Evolutionary conservation across 2,329 filamentous ascomycete species (phyloP).

Genomic region (Thelonectria olida): DNA sequence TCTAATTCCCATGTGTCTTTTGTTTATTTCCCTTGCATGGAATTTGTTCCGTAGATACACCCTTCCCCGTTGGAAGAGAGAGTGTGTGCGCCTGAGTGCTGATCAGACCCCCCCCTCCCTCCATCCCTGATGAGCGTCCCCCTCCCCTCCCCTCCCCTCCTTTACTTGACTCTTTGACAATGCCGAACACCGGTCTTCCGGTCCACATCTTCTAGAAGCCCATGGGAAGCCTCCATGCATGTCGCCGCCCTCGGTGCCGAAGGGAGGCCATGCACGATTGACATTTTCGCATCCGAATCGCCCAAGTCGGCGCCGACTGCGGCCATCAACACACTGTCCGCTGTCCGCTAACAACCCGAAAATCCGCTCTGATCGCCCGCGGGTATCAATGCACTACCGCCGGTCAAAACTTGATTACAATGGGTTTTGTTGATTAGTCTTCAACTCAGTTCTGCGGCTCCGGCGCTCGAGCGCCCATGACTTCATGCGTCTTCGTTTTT

Average conservation of each 20-base stretch:
- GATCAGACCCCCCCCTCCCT: background rate
- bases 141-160: too few relatives aligned
- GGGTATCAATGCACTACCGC: background rate
- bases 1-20: too few relatives aligned
- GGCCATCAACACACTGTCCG: background rate
- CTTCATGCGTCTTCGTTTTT: background rate
- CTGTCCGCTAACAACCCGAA: conserved; percentile 13
- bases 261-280: too few relatives aligned
- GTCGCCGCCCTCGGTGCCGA: conserved; percentile 34
- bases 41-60: background rate
- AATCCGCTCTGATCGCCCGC: background rate
- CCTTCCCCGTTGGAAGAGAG: background rate
- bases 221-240: conserved; percentile 22
- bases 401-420: too few relatives aligned
- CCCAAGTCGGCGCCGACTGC: conserved; percentile 34
- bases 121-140: too few relatives aligned
- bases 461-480: too few relatives aligned
- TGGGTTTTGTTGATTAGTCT: too few relatives aligned
- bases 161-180: background rate
- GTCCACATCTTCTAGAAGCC: conserved; percentile 33
- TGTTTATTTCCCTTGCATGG: too few relatives aligned
- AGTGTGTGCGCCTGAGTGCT: background rate
- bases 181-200: conserved; percentile 23
- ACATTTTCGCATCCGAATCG: too few relatives aligned
- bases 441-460: too few relatives aligned